These are phyloP conservation scores for Stephanodiscus minutulus DNA, from an alignment of 108 stramenopile genomes.

Conservation along the genomic window DNA sequence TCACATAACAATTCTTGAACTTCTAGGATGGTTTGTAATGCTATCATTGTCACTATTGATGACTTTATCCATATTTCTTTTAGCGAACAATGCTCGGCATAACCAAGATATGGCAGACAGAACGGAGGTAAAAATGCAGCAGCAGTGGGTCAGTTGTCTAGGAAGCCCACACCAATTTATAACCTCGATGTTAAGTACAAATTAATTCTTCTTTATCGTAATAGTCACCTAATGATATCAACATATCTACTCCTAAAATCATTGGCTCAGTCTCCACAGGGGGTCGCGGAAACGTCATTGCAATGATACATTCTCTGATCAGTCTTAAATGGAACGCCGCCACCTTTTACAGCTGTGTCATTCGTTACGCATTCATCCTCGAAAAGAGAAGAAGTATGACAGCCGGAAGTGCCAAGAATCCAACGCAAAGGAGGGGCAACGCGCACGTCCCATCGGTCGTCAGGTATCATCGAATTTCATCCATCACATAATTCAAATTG, in stretches of 20 bases:
- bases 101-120: background rate
- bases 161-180: no score
- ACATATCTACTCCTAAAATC: background rate
- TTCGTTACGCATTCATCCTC: background rate
- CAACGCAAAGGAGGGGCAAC: constrained; percentile 13
- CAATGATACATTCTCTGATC: background rate
- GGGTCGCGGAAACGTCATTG: background rate
- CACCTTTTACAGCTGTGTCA: no score
- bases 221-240: background rate
- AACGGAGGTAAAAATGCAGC: background rate
- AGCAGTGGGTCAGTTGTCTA: background rate
- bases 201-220: no score
- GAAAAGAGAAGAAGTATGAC: background rate
- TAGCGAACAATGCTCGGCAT: no score
- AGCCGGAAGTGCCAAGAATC: constrained; percentile 8
- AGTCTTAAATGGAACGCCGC: no score
- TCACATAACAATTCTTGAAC: no score
- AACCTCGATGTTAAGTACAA: no score
- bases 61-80: no score
- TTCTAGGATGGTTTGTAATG: no score
- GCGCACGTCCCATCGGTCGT: constrained; percentile 15
- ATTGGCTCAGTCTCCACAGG: background rate
- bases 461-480: constrained; percentile 19
- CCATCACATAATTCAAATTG: constrained; percentile 7
- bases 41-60: no score